Conservation (phyloP, 192 early-diverging fungal species). For the Geranomyces variabilis region DNA sequence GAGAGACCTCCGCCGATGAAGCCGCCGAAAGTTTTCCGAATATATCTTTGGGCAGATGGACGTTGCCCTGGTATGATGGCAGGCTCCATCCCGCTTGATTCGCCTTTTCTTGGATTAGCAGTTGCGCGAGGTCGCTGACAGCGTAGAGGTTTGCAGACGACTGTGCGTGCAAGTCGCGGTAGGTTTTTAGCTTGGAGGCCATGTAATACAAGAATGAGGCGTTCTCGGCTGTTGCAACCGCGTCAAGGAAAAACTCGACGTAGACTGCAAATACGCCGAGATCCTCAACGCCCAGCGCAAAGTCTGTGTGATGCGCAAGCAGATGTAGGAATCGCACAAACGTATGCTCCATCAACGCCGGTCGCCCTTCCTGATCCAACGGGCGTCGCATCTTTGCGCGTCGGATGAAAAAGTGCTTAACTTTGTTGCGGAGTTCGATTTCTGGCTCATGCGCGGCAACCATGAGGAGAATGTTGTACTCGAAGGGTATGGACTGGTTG, state of each 20-base stretch:
- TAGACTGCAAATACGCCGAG: conserved; percentile 62
- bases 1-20: conserved; percentile 25
- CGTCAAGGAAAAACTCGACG: conserved; percentile 83
- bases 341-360: conserved; percentile 60
- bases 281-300: conserved; percentile 50
- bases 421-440: conserved; percentile 61
- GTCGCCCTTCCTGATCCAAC: conserved; percentile 2
- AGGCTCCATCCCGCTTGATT: conserved; percentile 77
- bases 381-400: conserved; percentile 35
- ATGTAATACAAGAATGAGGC: conserved; percentile 80
- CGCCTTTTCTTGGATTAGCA: conserved; percentile 77
- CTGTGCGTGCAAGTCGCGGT: conserved; percentile 56
- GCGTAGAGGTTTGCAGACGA: conserved; percentile 72
- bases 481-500: conserved; percentile 59
- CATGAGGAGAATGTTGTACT: conserved; percentile 73
- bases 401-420: conserved; percentile 52
- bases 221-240: conserved; percentile 79
- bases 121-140: conserved; percentile 80
- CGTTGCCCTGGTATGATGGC: conserved; percentile 73
- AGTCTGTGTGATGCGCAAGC: conserved; percentile 87
- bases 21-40: conserved; percentile 51
- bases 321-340: conserved; percentile 69
- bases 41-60: conserved; percentile 68
- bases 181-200: conserved; percentile 76
- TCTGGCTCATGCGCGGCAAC: conserved; percentile 90